A percentile compares a stretch with the other conserved stretches of the same genome.
Evolutionary conservation across 2,329 filamentous ascomycete species (phyloP).

Genomic region (Ceratocystis eucalypticola): DNA sequence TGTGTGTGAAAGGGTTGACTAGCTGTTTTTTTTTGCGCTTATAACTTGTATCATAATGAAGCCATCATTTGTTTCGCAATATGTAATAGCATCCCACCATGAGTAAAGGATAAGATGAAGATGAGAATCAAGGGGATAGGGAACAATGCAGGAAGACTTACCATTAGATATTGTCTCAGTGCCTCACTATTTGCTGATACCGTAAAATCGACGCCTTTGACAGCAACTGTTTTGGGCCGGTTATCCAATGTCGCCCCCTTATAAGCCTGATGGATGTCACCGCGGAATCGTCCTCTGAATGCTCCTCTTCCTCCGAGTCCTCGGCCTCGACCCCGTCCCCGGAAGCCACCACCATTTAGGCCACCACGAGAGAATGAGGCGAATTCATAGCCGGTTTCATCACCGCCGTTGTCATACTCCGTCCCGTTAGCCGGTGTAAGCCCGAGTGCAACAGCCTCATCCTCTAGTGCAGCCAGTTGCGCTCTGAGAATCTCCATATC

Average conservation of each 20-base stretch:
- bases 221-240: slow-evolving; percentile 52
- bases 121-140: background rate
- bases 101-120: slow-evolving; percentile 1
- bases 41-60: slow-evolving; percentile 23
- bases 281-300: slow-evolving; percentile 19
- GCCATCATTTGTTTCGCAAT: slow-evolving; percentile 1
- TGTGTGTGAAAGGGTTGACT: background rate
- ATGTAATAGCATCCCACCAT: background rate
- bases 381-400: slow-evolving; percentile 18
- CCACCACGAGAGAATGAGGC: background rate
- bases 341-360: slow-evolving; percentile 12
- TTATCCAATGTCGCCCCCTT: slow-evolving; percentile 61
- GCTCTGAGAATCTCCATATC: slow-evolving; percentile 55
- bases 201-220: slow-evolving; percentile 52
- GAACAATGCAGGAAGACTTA: slow-evolving; percentile 29
- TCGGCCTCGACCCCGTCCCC: slow-evolving; percentile 31
- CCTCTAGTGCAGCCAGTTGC: slow-evolving; percentile 58
- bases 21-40: background rate
- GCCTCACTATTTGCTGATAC: slow-evolving; percentile 50
- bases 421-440: slow-evolving; percentile 41
- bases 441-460: slow-evolving; percentile 56
- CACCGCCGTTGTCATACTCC: slow-evolving; percentile 30
- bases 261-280: slow-evolving; percentile 41
- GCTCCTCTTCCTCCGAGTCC: slow-evolving; percentile 28
- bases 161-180: slow-evolving; percentile 57